phyloP scores from a whole-genome alignment of 345 rosid genomes.

The Ceriops tagal region DNA sequence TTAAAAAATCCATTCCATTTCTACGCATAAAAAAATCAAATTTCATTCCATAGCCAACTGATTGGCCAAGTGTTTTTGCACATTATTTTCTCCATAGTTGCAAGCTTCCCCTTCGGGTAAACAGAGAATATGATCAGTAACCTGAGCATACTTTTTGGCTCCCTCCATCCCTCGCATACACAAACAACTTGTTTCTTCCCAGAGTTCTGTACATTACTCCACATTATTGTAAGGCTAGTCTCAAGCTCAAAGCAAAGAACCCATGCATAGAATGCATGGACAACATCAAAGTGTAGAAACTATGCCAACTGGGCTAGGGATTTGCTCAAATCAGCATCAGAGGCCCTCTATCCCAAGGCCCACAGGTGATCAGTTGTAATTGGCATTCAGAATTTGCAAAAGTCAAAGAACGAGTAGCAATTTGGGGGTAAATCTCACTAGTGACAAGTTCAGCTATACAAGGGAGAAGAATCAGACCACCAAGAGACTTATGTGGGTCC shows the following conservation, averaged over 20 bases:
- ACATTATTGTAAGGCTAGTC: too few species aligned
- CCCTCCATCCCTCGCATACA: too few species aligned
- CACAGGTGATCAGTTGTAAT: neutral
- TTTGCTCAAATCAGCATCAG: neutral
- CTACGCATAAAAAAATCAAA: too few species aligned
- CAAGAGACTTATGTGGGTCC: neutral
- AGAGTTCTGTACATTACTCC: too few species aligned
- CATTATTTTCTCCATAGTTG: too few species aligned
- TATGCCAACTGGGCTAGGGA: neutral
- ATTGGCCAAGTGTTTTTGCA: too few species aligned
- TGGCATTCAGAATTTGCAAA: neutral
- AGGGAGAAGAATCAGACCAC: neutral
- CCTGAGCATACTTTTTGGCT: too few species aligned
- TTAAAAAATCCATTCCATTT: too few species aligned
- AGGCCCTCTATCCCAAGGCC: neutral
- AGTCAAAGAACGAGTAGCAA: neutral
- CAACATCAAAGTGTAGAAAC: neutral
- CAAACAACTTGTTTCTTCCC: too few species aligned
- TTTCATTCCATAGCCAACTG: too few species aligned
- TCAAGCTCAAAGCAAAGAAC: neutral
- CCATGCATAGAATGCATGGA: neutral
- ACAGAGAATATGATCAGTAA: too few species aligned
- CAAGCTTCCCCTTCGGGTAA: too few species aligned
- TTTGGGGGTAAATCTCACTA: neutral
- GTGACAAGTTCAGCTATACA: neutral